A percentile compares a stretch with the other conserved stretches of the same genome.
Evolutionary conservation across 2,329 filamentous ascomycete genomes (phyloP).

Genomic region (Cladosporium sp.): DNA sequence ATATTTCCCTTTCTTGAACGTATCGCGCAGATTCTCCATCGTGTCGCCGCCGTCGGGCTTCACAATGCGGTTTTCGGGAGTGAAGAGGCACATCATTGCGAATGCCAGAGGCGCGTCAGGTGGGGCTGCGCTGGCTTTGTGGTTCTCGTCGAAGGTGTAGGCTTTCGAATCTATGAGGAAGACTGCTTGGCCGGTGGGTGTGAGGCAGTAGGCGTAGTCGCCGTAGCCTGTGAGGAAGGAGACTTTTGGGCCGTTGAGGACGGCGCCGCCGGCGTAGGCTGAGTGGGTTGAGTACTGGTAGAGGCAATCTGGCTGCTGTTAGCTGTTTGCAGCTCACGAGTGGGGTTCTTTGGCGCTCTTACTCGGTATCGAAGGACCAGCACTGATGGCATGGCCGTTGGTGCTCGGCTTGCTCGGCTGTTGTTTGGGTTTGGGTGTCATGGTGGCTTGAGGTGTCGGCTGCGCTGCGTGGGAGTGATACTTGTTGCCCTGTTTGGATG

Average conservation of each 20-base stretch:
- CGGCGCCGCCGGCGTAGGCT: not conserved
- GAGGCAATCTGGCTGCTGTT: conserved; percentile 8
- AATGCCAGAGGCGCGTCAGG: conserved; percentile 4
- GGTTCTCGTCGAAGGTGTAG: not conserved
- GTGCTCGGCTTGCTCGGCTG: no score
- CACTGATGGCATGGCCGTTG: not conserved
- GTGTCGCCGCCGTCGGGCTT: not conserved
- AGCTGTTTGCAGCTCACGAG: not conserved
- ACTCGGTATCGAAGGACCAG: conserved; percentile 11
- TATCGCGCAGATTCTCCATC: not conserved
- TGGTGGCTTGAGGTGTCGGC: not conserved
- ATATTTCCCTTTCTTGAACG: conserved; percentile 7
- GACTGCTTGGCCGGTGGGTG: not conserved
- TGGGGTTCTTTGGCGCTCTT: not conserved
- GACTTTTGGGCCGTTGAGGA: not conserved
- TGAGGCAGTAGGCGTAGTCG: conserved; percentile 11
- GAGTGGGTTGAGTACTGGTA: conserved; percentile 17
- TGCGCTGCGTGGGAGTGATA: not conserved
- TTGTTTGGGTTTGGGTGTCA: not conserved
- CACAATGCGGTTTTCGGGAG: conserved; percentile 8
- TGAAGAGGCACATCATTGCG: conserved; percentile 13
- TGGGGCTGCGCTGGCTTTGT: not conserved
- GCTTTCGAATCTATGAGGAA: not conserved
- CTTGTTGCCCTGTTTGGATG: not conserved
- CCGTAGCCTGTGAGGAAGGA: conserved; percentile 11